Base-by-base conservation (phyloP, 768 basidiomycete genomes). In the Termitomyces sp. region DNA sequence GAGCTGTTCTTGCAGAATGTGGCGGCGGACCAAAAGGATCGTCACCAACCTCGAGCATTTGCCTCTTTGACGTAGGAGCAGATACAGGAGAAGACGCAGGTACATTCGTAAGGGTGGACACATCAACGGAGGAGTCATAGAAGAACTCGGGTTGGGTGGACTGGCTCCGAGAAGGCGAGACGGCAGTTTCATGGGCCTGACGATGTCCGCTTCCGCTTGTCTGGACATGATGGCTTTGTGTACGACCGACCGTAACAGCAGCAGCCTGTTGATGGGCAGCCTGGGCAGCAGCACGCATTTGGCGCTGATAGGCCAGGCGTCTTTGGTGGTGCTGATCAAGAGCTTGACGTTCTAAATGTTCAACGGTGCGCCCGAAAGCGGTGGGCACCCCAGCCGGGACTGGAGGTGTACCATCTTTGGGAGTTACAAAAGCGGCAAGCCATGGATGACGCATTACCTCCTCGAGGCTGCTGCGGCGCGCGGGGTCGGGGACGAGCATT, bases 401-500 rank as follows among this genome's bases (percentile, higher is more conserved):
- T 2, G 59, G 45, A 24, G 46, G 53, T 15, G 18, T 26, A 16
- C 51, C 47, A 24, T 66, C 64, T 29, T 58, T 59, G 3, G 83
- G 66, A 15, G 74, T 68, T 2, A 76, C 73, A 63, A 90, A 89
- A 4, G 84, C 78, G 1, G 75, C 73, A 24, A 98, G 77, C 96
- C 96, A 99, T 4, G 84, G 80, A 68, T 98, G 97, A 13, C 72
- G 76, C 92, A 96, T 97, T 63, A 99, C 87, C 0, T 78, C 74
- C 10, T 79, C 74, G 39, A 98, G 78, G 58, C 85, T 85, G 46
- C 90, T 90, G 45, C 96, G 87, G 31, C 82, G 81, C 18, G 79
- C 76, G 5, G 95, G 95, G 64, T 97, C 92, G 8, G 95, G 92
- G 3, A 98, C 94, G 57, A 98, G 88, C 95, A 98, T 98, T 70